phyloP scores from a whole-genome alignment of 352 stramenopile species.

The Aphanomyces stellatus region DNA sequence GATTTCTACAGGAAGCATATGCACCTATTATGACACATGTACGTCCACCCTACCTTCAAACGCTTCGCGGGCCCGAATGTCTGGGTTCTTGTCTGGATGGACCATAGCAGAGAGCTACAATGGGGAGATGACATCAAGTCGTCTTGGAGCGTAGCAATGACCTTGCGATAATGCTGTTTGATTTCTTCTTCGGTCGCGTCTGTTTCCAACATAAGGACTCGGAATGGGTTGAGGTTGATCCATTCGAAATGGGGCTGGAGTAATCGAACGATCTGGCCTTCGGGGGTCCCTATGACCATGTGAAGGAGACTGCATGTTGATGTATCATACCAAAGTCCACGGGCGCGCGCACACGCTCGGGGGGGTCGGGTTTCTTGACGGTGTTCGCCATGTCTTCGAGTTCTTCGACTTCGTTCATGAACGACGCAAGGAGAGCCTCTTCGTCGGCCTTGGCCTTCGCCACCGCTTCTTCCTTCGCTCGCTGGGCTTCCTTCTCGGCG shows the following conservation, averaged over 20 bases:
- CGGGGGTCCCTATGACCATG: constrained; percentile 24
- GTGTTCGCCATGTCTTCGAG: constrained; percentile 68
- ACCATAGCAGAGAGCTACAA: constrained; percentile 71
- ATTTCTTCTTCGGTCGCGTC: constrained; percentile 84
- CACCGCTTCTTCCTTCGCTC: constrained; percentile 34
- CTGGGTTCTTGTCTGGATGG: constrained; percentile 77
- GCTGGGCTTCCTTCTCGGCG: constrained; percentile 34
- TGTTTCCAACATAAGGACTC: constrained; percentile 80
- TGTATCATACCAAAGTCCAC: constrained; percentile 57
- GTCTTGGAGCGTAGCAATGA: constrained; percentile 17
- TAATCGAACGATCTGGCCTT: constrained; percentile 51
- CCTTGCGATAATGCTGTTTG: constrained; percentile 87
- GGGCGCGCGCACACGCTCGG: constrained; percentile 36
- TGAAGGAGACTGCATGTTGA: background rate
- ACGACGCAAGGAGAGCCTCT: constrained; percentile 57
- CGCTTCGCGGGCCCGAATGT: constrained; percentile 64
- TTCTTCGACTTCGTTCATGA: constrained; percentile 82
- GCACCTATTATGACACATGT: background rate
- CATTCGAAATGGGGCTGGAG: constrained; percentile 70
- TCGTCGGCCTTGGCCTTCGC: constrained; percentile 21
- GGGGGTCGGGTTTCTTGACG: constrained; percentile 44
- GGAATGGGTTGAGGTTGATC: constrained; percentile 86
- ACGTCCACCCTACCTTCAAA: constrained; percentile 59
- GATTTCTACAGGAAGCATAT: constrained; percentile 50
- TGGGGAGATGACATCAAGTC: background rate